These are phyloP conservation scores for Aspergillus tanneri DNA, from an alignment of 2,329 filamentous ascomycete species.

Conservation along the genomic window DNA sequence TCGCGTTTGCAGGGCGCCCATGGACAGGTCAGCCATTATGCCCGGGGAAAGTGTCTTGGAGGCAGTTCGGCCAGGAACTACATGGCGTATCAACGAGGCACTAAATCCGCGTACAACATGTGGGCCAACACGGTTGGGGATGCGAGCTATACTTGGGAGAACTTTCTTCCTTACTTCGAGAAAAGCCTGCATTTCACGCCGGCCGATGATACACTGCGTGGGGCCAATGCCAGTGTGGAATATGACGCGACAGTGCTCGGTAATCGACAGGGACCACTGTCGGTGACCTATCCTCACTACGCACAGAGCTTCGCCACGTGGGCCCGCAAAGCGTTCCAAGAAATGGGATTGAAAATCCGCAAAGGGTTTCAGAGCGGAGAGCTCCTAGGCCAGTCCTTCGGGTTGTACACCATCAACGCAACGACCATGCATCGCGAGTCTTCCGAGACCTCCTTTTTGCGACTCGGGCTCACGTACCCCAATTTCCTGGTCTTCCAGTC, in stretches of 20 bases:
- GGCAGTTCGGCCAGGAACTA: slow-evolving; percentile 26
- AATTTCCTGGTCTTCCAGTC: slow-evolving; percentile 41
- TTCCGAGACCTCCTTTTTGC: slow-evolving; percentile 18
- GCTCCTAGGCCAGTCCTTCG: slow-evolving; percentile 42
- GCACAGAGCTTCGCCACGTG: slow-evolving; percentile 42
- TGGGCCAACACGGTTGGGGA: slow-evolving; percentile 27
- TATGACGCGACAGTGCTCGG: slow-evolving; percentile 29
- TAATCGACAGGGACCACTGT: slow-evolving; percentile 26
- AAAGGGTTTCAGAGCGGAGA: slow-evolving; percentile 45
- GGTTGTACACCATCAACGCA: slow-evolving; percentile 33
- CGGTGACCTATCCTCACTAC: slow-evolving; percentile 45
- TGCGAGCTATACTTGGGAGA: slow-evolving; percentile 27
- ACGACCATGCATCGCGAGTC: slow-evolving; percentile 34
- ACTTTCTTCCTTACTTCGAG: slow-evolving; percentile 28
- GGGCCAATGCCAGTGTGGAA: slow-evolving; percentile 20
- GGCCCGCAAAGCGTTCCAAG: slow-evolving; percentile 39
- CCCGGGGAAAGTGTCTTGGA: slow-evolving; percentile 30
- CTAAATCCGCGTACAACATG: slow-evolving; percentile 13
- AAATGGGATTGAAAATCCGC: slow-evolving; percentile 40
- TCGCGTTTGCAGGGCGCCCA: slow-evolving; percentile 22
- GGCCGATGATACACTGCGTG: slow-evolving; percentile 16
- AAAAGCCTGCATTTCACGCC: slow-evolving; percentile 29
- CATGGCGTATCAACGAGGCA: slow-evolving; percentile 12
- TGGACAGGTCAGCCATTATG: slow-evolving; percentile 24
- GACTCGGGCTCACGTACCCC: slow-evolving; percentile 13